Evolutionary conservation across 352 stramenopile species (phyloP).

Genomic region (Phytophthora pini): DNA sequence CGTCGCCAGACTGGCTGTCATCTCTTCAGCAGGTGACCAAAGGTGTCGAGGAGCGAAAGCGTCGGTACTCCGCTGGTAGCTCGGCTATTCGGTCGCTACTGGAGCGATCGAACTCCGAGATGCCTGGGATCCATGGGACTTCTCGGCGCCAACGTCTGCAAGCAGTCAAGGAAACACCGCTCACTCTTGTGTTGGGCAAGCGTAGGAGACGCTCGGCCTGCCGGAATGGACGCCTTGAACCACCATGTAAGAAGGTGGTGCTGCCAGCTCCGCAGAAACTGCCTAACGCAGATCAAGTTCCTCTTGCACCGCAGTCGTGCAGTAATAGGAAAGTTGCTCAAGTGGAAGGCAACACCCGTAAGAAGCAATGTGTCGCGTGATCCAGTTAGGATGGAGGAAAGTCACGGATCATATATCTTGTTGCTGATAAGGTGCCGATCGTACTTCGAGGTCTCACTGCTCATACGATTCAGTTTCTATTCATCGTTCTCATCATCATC

Average conservation of each 20-base stretch:
- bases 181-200: constrained; percentile 29
- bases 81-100: constrained; percentile 25
- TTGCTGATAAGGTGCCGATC: constrained; percentile 5
- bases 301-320: constrained; percentile 5
- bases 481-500: constrained; percentile 46
- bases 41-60: constrained; percentile 35
- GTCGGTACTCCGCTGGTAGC: constrained; percentile 45
- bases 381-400: constrained; percentile 10
- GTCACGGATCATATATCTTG: constrained; percentile 11
- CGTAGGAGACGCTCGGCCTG: constrained; percentile 14
- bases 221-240: constrained; percentile 15
- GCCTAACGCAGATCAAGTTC: constrained; percentile 28
- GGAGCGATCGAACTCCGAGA: constrained; percentile 26
- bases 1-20: constrained; percentile 67
- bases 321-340: constrained; percentile 45
- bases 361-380: constrained; percentile 42
- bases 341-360: constrained; percentile 53
- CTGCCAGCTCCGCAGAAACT: constrained; percentile 8
- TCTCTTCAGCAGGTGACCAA: constrained; percentile 62
- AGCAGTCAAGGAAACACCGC: constrained; percentile 9
- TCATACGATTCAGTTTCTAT: constrained; percentile 7
- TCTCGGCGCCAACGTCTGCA: constrained; percentile 22
- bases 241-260: constrained; percentile 27
- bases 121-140: not conserved
- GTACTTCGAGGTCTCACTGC: not conserved